Percentiles rank a stretch among this genome's conserved stretches.
phyloP scores from a whole-genome alignment of 2,329 filamentous ascomycete species.

The Venturia asperata region DNA sequence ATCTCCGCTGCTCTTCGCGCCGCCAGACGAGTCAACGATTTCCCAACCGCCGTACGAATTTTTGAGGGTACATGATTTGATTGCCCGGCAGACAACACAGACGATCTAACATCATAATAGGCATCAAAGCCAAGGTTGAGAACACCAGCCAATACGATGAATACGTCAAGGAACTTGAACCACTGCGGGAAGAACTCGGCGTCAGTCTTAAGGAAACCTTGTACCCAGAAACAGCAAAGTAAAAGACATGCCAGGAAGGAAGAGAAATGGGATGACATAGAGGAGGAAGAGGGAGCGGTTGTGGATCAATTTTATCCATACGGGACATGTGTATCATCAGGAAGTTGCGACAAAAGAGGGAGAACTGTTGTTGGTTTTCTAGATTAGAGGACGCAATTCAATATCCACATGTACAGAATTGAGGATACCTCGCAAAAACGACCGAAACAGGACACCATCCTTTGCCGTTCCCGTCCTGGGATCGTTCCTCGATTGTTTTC shows the following conservation, averaged over 20 bases:
- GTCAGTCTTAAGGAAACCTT: conserved; percentile 86
- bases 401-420: conserved; percentile 1
- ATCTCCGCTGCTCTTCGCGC: conserved; percentile 87
- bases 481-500: too few species aligned
- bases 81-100: background rate
- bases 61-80: conserved; percentile 73
- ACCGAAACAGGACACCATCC: too few species aligned
- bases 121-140: conserved; percentile 99
- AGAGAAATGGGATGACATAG: background rate
- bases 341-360: background rate
- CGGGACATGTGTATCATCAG: conserved; percentile 1
- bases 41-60: conserved; percentile 92
- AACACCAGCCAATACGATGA: conserved; percentile 96
- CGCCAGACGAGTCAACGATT: conserved; percentile 95
- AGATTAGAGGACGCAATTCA: conserved; percentile 12
- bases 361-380: background rate
- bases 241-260: background rate
- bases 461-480: too few species aligned
- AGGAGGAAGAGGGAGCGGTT: background rate
- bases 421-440: background rate
- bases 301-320: too few species aligned
- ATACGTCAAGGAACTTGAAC: conserved; percentile 89
- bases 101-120: conserved; percentile 40
- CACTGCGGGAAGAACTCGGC: conserved; percentile 87
- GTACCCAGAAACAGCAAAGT: conserved; percentile 54